phyloP scores from a whole-genome alignment of 352 stramenopile species.

The Pythium vanterpoolii region DNA sequence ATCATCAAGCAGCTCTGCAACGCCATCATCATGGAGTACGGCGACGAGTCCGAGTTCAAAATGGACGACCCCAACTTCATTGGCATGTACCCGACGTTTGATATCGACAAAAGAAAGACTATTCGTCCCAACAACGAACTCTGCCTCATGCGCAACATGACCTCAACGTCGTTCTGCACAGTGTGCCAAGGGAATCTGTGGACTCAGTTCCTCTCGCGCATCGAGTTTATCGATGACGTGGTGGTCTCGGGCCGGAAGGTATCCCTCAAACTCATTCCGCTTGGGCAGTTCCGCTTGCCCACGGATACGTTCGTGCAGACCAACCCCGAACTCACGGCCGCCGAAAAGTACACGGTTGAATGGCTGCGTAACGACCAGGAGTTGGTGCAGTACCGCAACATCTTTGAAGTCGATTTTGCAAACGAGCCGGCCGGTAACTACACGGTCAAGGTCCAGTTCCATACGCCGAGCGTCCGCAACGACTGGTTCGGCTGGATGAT shows the following conservation, averaged over 20 bases:
- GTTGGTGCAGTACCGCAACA: conserved; percentile 14
- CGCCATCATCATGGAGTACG: conserved; percentile 33
- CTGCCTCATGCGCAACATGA: conserved; percentile 47
- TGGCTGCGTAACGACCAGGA: conserved; percentile 25
- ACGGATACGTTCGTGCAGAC: conserved; percentile 27
- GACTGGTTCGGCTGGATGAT: conserved; percentile 28
- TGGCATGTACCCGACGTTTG: conserved; percentile 32
- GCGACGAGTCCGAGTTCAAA: conserved; percentile 23
- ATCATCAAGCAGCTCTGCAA: conserved; percentile 39
- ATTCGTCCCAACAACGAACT: conserved; percentile 33
- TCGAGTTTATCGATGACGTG: conserved; percentile 35
- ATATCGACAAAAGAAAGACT: conserved; percentile 29
- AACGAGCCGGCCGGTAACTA: conserved; percentile 12
- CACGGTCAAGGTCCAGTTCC: conserved; percentile 24
- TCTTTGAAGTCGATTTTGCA: conserved; percentile 16
- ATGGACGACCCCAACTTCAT: conserved; percentile 25
- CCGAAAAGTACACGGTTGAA: conserved; percentile 29
- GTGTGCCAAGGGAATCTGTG: conserved; percentile 43
- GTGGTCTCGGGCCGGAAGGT: conserved; percentile 15
- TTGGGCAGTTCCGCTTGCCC: conserved; percentile 24
- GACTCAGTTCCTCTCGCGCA: conserved; percentile 28
- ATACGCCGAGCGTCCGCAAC: conserved; percentile 27
- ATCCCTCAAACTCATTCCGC: conserved; percentile 31
- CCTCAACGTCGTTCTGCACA: conserved; percentile 30
- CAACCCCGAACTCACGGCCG: conserved; percentile 21